phyloP scores from a whole-genome alignment of 768 basidiomycete species.

The Roridomyces roridus region DNA sequence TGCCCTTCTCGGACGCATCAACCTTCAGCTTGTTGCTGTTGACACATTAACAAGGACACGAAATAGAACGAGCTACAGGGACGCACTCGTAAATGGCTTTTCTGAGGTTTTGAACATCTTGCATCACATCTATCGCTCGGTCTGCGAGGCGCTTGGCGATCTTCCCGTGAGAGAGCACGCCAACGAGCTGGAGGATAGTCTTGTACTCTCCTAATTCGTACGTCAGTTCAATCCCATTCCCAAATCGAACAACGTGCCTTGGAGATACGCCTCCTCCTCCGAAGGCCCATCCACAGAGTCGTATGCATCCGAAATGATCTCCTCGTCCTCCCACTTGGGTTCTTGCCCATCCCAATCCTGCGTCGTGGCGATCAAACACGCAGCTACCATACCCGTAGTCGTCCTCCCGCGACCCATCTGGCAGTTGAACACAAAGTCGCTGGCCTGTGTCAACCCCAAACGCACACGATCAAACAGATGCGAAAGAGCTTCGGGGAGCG shows the following conservation, averaged over 20 bases:
- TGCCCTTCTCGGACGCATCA: conserved; percentile 82
- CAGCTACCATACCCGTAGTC: conserved; percentile 95
- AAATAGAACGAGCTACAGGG: conserved; percentile 35
- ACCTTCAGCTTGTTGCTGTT: conserved; percentile 89
- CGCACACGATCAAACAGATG: conserved; percentile 80
- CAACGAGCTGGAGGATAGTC: conserved; percentile 92
- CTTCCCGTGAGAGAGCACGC: conserved; percentile 91
- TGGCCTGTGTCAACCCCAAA: conserved; percentile 59
- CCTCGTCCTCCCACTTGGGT: conserved; percentile 40
- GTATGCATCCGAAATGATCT: conserved; percentile 48
- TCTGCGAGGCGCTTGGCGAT: conserved; percentile 91
- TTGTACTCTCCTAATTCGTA: conserved; percentile 87
- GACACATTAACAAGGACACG: conserved; percentile 3
- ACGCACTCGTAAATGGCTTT: conserved; percentile 96
- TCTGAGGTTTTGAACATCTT: conserved; percentile 95
- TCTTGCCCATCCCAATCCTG: conserved; percentile 62
- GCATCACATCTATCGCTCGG: conserved; percentile 88
- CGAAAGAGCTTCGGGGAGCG: conserved; percentile 84
- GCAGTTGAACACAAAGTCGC: conserved; percentile 93
- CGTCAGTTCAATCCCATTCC: background rate
- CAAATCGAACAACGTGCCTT: conserved; percentile 54
- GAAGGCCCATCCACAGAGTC: conserved; percentile 82
- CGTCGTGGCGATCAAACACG: conserved; percentile 82
- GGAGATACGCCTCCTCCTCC: conserved; percentile 88
- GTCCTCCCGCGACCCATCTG: conserved; percentile 95